Evolutionary conservation across 2,329 filamentous ascomycete species (phyloP), one percentile per base, ranked within the genome.

Genomic region (Colletotrichum salicis): DNA sequence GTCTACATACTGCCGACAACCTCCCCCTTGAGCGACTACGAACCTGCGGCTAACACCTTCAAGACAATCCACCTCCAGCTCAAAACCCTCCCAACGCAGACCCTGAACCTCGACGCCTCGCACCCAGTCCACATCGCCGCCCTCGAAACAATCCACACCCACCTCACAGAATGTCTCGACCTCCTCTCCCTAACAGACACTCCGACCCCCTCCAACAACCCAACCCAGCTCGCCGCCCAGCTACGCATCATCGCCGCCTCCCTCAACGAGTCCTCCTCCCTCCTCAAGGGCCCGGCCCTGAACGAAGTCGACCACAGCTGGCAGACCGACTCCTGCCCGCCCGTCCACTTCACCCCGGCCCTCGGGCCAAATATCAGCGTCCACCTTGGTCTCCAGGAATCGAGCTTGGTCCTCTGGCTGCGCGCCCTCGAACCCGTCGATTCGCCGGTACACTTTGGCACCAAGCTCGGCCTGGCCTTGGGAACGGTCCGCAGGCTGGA

Each of bases 91-190:
- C 86, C 89, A 1, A 78, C 84, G 6, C 82, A 87, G 71, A 85
- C 85, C 13, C 78, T 90, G 19, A 80, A 82, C 70, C 81, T 90
- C 73, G 82, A 88, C 69, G 82, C 85, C 29, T 76, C 82, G 55
- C 82, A 86, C 67, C 84, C 85, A 22, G 85, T 91, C 75, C 85
- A 87, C 75, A 87, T 98, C 62, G 86, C 89, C 19, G 91, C 95
- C 71, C 88, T 98, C 63, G 90, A 91, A 24, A 84, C 88, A 12
- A 89, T 96, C 13, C 90, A 94, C 73, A 90, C 90, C n/a, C 86
- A 95, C 52, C 91, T 98, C 75, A 96, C 93, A 72, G 90, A 94
- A 77, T 92, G 94, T 69, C 89, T 98, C 74, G 94, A 97, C 80
- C 90, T 97, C 58, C 91, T 97, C 61, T 90, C 92, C 76, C 88